These are phyloP conservation scores for Acacia confusa DNA, from an alignment of 306 rosid species.

Conservation along the genomic window DNA sequence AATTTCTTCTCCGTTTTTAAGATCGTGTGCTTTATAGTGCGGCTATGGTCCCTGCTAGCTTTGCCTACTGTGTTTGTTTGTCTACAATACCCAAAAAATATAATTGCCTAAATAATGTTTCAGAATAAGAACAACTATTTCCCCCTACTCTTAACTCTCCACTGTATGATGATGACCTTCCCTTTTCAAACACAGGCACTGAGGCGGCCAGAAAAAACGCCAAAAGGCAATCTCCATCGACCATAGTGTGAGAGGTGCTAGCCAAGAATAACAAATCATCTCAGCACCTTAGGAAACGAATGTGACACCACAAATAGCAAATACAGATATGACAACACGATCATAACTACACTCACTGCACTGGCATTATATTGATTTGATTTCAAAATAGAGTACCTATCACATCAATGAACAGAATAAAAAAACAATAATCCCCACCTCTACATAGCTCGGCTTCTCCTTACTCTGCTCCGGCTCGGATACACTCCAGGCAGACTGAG, in stretches of 20 bases:
- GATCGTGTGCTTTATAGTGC: background rate
- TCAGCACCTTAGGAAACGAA: background rate
- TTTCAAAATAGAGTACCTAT: background rate
- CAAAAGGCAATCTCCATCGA: background rate
- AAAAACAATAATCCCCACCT: slow-evolving; percentile 49
- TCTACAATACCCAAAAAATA: background rate
- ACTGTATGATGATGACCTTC: background rate
- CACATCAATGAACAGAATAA: slow-evolving; percentile 40
- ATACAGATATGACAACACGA: background rate
- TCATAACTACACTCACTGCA: background rate
- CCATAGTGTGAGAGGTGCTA: background rate
- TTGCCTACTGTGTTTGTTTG: background rate
- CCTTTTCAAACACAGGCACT: background rate
- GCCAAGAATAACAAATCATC: background rate
- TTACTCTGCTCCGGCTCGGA: slow-evolving; percentile 54
- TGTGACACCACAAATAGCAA: background rate
- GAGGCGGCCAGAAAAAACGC: background rate
- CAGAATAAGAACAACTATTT: background rate
- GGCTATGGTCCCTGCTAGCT: background rate
- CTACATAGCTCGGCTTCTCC: slow-evolving; percentile 43
- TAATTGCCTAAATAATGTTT: background rate
- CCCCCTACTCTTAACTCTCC: background rate
- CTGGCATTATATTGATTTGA: background rate
- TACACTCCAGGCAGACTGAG: slow-evolving; percentile 59
- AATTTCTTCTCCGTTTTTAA: background rate